Base-by-base conservation (phyloP, 2,329 filamentous ascomycete genomes). In the Aspergillus ustus region DNA sequence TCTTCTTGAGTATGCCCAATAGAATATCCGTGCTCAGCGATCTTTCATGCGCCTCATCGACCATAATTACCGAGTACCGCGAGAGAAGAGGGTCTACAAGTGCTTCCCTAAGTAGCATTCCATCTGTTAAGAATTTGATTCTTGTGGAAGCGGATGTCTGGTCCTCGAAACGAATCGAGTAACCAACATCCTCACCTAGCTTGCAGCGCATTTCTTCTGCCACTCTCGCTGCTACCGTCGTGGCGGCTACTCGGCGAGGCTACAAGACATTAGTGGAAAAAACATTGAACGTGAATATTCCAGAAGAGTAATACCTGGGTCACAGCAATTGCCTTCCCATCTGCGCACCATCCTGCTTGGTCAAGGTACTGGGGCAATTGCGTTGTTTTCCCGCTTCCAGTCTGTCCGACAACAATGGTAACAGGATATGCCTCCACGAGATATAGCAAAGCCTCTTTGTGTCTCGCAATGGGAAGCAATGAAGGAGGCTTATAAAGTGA, bases 81-180 rank as follows among this genome's bases (percentile, higher is more conserved):
- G 91, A 95, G 40, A 99, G 80, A 3, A 98, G 80, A 13, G 95
- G 95, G 76, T 99, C 95, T 3, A 97, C 91, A 4, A 99, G 84
- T 29, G 94, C 95, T 78, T 99, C 95, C 70, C 94, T 84, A 57
- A 99, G 87, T 34, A 99, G 84, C 52, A 99, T 83, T 0, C 94
- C 94, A 79, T 99, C 95, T 0, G 94, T 99, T 65, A 98, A 80
- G 73, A 98, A 98, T 75, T 99, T 97, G 80, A 99, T 94, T 56
- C 87, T 87, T 0, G 95, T 99, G 37, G 87, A 84, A 19, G 89
- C 84, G 20, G 93, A 97, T 5, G 93, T 97, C 66, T 91, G 86
- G 83, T 98, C 94, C 74, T 99, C 94, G 72, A 99, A 89, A 61
- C 86, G 87, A 67, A 98, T 97, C 0, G 92, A 96, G 75, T 96